phyloP scores from a whole-genome alignment of 306 rosid species.

The Hippophae rhamnoides region DNA sequence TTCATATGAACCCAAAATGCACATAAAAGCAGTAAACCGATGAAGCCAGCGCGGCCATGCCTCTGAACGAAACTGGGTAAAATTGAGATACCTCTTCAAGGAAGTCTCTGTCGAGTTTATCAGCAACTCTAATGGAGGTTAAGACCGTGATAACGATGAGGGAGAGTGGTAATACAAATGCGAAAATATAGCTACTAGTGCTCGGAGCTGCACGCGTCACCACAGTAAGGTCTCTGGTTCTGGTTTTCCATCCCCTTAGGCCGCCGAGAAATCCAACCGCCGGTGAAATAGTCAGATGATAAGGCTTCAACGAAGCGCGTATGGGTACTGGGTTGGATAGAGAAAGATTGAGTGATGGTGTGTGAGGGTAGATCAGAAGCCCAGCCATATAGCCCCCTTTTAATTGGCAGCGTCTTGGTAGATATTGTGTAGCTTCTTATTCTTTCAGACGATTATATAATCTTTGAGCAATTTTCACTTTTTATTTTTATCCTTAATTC shows the following conservation, averaged over 20 bases:
- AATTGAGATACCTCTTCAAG: constrained; percentile 54
- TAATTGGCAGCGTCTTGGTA: background rate
- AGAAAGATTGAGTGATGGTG: constrained; percentile 16
- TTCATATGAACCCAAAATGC: background rate
- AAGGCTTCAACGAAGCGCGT: constrained; percentile 18
- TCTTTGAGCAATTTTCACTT: no score
- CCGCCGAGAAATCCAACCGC: constrained; percentile 12
- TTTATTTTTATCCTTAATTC: no score
- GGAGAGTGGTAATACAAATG: constrained; percentile 54
- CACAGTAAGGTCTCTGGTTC: constrained; percentile 26
- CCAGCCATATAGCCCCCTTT: constrained; percentile 42
- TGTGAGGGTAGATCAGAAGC: constrained; percentile 27
- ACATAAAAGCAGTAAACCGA: background rate
- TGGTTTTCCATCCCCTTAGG: constrained; percentile 4
- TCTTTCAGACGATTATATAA: no score
- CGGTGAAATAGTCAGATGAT: constrained; percentile 13
- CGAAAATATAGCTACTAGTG: constrained; percentile 41
- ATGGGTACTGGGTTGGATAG: constrained; percentile 10
- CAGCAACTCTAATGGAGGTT: constrained; percentile 46
- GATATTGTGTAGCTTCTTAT: background rate
- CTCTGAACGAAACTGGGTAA: background rate
- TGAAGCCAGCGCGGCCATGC: background rate
- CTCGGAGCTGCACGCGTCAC: constrained; percentile 57
- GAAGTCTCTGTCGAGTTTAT: constrained; percentile 57
- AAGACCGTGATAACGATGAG: constrained; percentile 53